Conservation (phyloP, 2,329 filamentous ascomycete genomes). For the Colletotrichum cereale region DNA sequence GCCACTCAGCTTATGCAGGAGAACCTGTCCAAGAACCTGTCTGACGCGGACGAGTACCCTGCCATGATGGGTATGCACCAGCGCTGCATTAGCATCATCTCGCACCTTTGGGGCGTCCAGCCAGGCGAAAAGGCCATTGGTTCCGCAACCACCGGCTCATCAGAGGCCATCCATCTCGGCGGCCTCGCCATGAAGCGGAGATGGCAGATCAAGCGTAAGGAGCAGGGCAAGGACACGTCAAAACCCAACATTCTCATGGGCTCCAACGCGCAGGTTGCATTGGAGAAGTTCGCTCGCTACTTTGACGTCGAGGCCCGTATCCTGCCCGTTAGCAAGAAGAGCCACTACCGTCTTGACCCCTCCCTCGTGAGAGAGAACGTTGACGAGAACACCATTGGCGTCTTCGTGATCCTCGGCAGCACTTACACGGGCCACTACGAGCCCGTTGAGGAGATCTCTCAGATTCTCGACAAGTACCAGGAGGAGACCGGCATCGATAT, state of each 20-base stretch:
- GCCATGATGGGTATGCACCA: slow-evolving; percentile 71
- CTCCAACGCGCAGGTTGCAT: slow-evolving; percentile 77
- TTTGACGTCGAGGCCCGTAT: slow-evolving; percentile 79
- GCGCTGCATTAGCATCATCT: slow-evolving; percentile 77
- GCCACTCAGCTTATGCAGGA: slow-evolving; percentile 75
- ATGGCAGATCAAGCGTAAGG: slow-evolving; percentile 74
- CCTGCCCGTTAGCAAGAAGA: slow-evolving; percentile 71
- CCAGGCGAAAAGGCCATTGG: slow-evolving; percentile 74
- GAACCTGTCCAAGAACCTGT: slow-evolving; percentile 78
- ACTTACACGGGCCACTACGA: slow-evolving; percentile 83
- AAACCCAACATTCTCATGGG: slow-evolving; percentile 83
- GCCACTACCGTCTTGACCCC: slow-evolving; percentile 72
- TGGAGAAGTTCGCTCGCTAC: slow-evolving; percentile 80
- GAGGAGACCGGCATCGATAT: slow-evolving; percentile 72
- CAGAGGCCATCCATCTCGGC: slow-evolving; percentile 78
- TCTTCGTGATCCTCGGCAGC: slow-evolving; percentile 78
- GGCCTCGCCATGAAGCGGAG: slow-evolving; percentile 81
- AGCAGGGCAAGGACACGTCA: slow-evolving; percentile 70
- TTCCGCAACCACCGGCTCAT: slow-evolving; percentile 77
- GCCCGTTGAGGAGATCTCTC: slow-evolving; percentile 75
- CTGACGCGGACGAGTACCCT: slow-evolving; percentile 77
- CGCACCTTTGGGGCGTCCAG: slow-evolving; percentile 73
- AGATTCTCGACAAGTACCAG: slow-evolving; percentile 74
- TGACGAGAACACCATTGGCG: slow-evolving; percentile 82
- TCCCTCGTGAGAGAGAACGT: slow-evolving; percentile 74